Evolutionary conservation across 176 grass and related monocot genomes (phyloP).

Genomic region (Pontederia crassipes): DNA sequence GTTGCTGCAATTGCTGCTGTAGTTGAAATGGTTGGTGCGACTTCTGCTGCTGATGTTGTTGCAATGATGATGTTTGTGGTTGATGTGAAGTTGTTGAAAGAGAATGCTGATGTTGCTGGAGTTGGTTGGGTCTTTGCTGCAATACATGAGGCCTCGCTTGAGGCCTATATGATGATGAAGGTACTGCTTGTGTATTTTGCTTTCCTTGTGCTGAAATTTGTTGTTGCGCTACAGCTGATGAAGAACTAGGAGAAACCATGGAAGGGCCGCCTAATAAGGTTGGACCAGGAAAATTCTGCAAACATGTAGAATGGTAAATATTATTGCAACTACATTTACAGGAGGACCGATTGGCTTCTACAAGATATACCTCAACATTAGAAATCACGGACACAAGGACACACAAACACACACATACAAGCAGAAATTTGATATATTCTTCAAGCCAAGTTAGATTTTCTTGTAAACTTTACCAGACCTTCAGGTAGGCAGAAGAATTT

Average conservation of each 20-base stretch:
- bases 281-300: conserved; percentile 50
- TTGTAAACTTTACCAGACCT: no score
- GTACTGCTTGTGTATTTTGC: conserved; percentile 23
- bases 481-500: no score
- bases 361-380: no score
- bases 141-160: conserved; percentile 63
- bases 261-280: conserved; percentile 48
- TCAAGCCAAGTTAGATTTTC: no score
- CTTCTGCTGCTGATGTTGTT: conserved; percentile 31
- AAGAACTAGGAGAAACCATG: conserved; percentile 40
- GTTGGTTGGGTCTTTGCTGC: conserved; percentile 56
- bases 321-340: not conserved
- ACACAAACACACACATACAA: no score
- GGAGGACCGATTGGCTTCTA: not conserved
- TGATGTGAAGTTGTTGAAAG: conserved; percentile 24
- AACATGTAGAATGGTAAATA: conserved; percentile 12
- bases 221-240: conserved; percentile 31
- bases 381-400: no score
- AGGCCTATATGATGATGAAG: conserved; percentile 40
- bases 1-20: conserved; percentile 24
- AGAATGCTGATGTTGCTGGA: conserved; percentile 24
- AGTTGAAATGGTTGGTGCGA: conserved; percentile 18
- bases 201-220: conserved; percentile 13
- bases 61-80: conserved; percentile 45
- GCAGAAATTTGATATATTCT: no score